Base-by-base conservation (phyloP, 768 basidiomycete species). In the Mycena polygramma region DNA sequence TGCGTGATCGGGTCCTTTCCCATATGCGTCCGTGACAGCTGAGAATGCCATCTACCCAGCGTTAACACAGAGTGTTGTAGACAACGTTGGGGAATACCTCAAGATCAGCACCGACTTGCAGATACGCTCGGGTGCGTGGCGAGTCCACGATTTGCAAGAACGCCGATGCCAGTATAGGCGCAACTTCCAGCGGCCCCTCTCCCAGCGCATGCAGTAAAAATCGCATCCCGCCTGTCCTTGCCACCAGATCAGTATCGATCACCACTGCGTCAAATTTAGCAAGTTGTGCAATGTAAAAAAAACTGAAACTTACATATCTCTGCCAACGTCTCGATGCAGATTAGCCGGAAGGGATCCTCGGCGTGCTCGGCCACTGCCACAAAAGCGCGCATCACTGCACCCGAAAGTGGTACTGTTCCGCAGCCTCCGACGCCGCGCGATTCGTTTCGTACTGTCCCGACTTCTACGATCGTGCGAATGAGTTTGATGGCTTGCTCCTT, bases 401-500 rank as follows among this genome's bases (percentile, higher is more conserved):
- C 90, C 9, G 93, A 91, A 58, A 96, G 78, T 15, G 90, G 91
- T 6, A 92, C 86, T 3, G 78, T 78, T 14, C 86, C 85, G 13
- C 83, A 77, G 13, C 83, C 84, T 46, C 81, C 81, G 24, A 81
- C 81, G 35, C 83, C 78, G 51, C 82, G 81, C 35, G 87, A 82
- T 49, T 88, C 85, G 26, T 79, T 82, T 51, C 85, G 83, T 58
- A 88, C 86, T 15, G 91, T 90, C 15, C 93, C 92, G 45, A 96
- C 86, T 73, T 94, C 90, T 9, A 97, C 88, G 30, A 96, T 89
- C 4, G 90, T 82, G 22, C 98, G 92, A 63, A 99, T 90, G 24
- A 99, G 89, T 69, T 95, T 94, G 74, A 99, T 89, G 24, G 89
- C 95, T 79, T 99, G 97, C 77, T 98, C 96, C 77, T 95, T 94